Percentiles rank a stretch among this genome's conserved stretches.
These are phyloP conservation scores for Magnolia officinalis DNA, from an alignment of 164 flowering plant species.

Conservation along the genomic window DNA sequence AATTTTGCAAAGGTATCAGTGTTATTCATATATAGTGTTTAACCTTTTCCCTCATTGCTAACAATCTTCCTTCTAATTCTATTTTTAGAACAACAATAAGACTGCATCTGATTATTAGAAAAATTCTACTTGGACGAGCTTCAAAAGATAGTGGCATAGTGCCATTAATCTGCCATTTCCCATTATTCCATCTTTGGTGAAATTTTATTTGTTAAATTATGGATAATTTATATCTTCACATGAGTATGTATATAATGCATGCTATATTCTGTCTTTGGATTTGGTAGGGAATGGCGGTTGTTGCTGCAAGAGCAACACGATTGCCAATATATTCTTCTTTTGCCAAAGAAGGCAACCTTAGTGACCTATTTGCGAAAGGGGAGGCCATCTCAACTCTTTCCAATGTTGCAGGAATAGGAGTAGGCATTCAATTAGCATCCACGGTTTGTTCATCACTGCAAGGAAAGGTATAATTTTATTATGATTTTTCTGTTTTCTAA, in stretches of 20 bases:
- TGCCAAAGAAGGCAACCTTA: conserved; percentile 98
- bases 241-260: not conserved
- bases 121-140: not conserved
- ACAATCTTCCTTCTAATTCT: not conserved
- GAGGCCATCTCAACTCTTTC: conserved; percentile 96
- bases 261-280: conserved; percentile 2
- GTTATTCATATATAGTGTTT: not conserved
- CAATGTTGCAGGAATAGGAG: conserved; percentile 81
- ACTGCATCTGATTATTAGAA: not conserved
- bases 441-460: conserved; percentile 90
- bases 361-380: conserved; percentile 95
- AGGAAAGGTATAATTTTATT: conserved; percentile 68
- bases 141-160: not conserved
- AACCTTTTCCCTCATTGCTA: not conserved
- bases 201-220: not conserved
- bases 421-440: conserved; percentile 80
- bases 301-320: conserved; percentile 97
- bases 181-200: not conserved
- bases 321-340: conserved; percentile 94
- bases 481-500: not conserved
- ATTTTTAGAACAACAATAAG: not conserved
- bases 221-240: not conserved
- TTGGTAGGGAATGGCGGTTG: conserved; percentile 93
- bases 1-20: conserved; percentile 83
- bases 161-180: not conserved